These are phyloP conservation scores for Hippophae rhamnoides DNA, from an alignment of 306 rosid genomes.

Conservation along the genomic window DNA sequence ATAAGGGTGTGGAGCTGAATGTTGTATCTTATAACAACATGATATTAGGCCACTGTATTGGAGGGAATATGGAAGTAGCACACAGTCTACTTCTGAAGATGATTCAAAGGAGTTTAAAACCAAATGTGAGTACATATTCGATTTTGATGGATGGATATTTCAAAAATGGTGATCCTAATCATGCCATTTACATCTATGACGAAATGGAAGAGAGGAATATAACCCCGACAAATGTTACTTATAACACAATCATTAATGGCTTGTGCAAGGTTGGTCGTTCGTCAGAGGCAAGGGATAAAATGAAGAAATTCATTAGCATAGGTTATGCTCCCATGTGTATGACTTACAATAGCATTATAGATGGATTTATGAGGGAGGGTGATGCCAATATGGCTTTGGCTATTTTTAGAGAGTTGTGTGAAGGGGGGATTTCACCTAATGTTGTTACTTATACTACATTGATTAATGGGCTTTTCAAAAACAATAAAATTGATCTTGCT, in stretches of 20 bases:
- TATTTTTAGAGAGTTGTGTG: conserved; percentile 45
- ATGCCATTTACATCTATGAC: conserved; percentile 39
- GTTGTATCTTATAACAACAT: conserved; percentile 53
- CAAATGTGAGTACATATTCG: conserved; percentile 42
- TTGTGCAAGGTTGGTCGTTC: conserved; percentile 64
- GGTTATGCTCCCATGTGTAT: conserved; percentile 47
- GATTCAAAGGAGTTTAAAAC: conserved; percentile 46
- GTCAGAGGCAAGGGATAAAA: conserved; percentile 34
- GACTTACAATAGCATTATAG: conserved; percentile 56
- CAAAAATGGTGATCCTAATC: conserved; percentile 36
- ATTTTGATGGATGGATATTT: conserved; percentile 51
- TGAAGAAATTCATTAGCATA: conserved; percentile 33
- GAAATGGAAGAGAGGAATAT: conserved; percentile 49
- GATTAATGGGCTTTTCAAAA: conserved; percentile 53
- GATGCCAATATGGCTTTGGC: conserved; percentile 37
- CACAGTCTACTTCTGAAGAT: conserved; percentile 32
- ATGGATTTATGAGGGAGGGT: conserved; percentile 62
- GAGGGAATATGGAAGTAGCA: conserved; percentile 45
- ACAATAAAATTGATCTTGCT: conserved; percentile 51
- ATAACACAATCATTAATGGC: conserved; percentile 44
- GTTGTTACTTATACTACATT: conserved; percentile 57
- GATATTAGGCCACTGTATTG: conserved; percentile 54
- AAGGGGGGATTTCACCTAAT: conserved; percentile 46
- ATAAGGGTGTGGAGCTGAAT: conserved; percentile 40
- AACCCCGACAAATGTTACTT: conserved; percentile 41